Evolutionary conservation across 352 stramenopile species (phyloP), one percentile per base, ranked within the genome.

Genomic region (Globisporangium yorkense): DNA sequence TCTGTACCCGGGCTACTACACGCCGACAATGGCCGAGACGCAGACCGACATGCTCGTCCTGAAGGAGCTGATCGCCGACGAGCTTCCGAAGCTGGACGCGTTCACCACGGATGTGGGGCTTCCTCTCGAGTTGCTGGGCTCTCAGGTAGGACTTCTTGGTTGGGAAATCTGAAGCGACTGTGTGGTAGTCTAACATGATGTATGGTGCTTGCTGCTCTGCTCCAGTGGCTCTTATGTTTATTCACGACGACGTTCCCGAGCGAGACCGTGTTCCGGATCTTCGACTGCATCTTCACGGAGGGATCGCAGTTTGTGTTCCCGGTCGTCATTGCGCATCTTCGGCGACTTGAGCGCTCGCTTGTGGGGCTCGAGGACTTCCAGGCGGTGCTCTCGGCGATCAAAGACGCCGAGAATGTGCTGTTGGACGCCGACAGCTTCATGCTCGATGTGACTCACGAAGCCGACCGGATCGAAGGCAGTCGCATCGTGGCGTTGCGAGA

Each of bases 171-270:
- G 10, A 33, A n/a, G 7, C 20, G 5, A 15, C 29, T 10, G 15
- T 18, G 1, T 57, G 13, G 35, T 18, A 27, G 18, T 9, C n/a
- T 52, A 13, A 51, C 16, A 45, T 39, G 3, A 21, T 46, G 20
- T 4, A 5, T 57, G 6, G n/a, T 62, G 40, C 41, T 21, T 9
- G 41, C 41, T 47, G 6, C 41, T 12, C 16, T 49, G 20, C 27
- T 13, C 21, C 40, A 96, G 75, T 97, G 89, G 89, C 70, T 97
- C 20, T 51, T 97, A 9, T 97, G 89, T 56, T 62, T 96, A 18
- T 97, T 97, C 67, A 92, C 92, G 6, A 97, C 89, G 20, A 96
- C 85, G 2, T 91, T 97, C 24, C 85, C 84, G 5, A 81, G 82
- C 39, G 87, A 96, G 62, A 97, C 84, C 0, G 84, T 84, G 21